Base-by-base conservation (phyloP, 2,329 filamentous ascomycete species). In the Sodiomyces alkalinus region DNA sequence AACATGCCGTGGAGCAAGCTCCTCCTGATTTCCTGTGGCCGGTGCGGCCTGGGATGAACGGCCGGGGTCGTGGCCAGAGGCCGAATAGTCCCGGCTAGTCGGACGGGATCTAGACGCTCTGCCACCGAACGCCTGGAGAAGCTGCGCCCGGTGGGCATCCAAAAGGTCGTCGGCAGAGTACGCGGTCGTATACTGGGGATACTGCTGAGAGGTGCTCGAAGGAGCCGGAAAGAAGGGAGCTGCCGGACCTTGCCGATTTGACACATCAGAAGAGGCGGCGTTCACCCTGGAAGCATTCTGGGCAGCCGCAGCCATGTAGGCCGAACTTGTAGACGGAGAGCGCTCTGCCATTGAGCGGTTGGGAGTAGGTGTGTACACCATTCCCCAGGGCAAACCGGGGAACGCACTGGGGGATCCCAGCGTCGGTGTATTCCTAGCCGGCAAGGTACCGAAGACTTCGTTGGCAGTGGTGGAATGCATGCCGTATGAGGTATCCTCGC, bases 401-500 rank as follows among this genome's bases (percentile, higher is more conserved):
- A 60, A 51, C 5, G 41, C 41, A 3, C 40, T 43, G 24, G 52
- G 40, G 26, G 54, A 51, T 26, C 45, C 42, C 32, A 47, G 39
- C 17, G 46, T 32, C 3, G 34, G 27, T 7, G 48, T 46, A 33
- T 47, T 52, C 23, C 44, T 49, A 6, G 52, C 42, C 10, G 43
- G 47, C 22, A 56, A 40, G 22, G 53, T 47, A 17, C 52, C 60
- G 36, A 68, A 66, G 3, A 65, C 38, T 12, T 65, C 63, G 26
- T 64, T 59, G 16, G 64, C 60, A 6, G 60, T 64, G 3, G 51
- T 43, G 7, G 59, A 62, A 39, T 64, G 57, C 64, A 71, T 68
- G 11, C 62, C 67, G 34, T 69, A 71, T 2, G 61, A 68, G 3
- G 61, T 52, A 21, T 66, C 60, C 6, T 44, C 46, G 3, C 47